Conservation (phyloP, 148 eudicot species). For the Fagopyrum esculentum region DNA sequence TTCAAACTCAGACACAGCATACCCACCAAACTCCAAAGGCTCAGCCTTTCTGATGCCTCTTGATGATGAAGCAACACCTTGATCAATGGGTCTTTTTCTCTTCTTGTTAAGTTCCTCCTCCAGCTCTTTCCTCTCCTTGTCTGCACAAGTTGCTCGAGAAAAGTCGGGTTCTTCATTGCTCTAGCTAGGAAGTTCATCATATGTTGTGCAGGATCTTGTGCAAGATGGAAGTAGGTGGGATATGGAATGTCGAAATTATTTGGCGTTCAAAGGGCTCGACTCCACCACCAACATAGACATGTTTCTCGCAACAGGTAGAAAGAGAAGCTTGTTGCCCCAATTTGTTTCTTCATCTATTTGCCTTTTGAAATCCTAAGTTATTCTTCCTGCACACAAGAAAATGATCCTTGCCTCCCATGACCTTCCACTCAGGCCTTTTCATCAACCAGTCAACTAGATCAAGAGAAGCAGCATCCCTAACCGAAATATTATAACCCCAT, state of each 20-base stretch:
- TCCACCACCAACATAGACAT: constrained; percentile 96
- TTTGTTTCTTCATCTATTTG: too few species aligned
- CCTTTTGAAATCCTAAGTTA: too few species aligned
- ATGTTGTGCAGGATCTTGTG: constrained; percentile 48
- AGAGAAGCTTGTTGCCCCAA: constrained; percentile 93
- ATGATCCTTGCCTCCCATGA: too few species aligned
- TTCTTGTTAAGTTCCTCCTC: constrained; percentile 38
- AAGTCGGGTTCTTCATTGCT: constrained; percentile 17
- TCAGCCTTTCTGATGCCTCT: neutral
- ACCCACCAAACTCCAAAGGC: constrained; percentile 1
- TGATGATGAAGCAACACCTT: neutral
- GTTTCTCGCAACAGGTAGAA: constrained; percentile 76
- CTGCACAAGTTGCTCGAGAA: constrained; percentile 9
- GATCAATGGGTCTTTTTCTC: constrained; percentile 37
- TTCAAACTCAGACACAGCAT: neutral
- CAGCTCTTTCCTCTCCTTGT: constrained; percentile 36
- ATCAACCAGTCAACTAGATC: too few species aligned
- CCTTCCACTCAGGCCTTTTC: too few species aligned
- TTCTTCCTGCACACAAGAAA: too few species aligned
- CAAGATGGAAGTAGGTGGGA: constrained; percentile 95
- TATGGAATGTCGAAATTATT: constrained; percentile 86
- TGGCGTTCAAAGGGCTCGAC: constrained; percentile 92
- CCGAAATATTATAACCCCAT: too few species aligned
- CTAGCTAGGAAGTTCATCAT: constrained; percentile 23
- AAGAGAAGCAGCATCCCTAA: too few species aligned